These are phyloP conservation scores for Penicillium lagena DNA, from an alignment of 495 filamentous ascomycete species.

Conservation along the genomic window DNA sequence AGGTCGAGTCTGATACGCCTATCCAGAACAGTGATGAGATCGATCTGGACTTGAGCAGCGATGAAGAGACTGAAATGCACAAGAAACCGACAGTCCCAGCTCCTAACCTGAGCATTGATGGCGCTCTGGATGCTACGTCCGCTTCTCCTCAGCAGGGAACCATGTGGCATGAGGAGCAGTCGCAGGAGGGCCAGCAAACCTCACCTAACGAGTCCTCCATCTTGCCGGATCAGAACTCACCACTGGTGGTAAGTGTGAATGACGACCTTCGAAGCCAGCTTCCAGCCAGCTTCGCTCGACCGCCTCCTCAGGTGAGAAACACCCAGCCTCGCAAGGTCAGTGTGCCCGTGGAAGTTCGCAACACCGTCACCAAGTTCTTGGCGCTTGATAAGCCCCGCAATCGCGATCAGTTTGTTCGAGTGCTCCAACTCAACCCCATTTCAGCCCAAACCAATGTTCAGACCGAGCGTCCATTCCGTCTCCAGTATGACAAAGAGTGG, in stretches of 20 bases:
- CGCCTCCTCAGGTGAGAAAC: constrained; percentile 9
- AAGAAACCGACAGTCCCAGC: too few relatives aligned
- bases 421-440: constrained; percentile 53
- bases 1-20: constrained; percentile 5
- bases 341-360: constrained; percentile 4
- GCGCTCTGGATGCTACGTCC: neutral
- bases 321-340: too few relatives aligned
- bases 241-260: neutral
- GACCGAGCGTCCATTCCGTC: constrained; percentile 27
- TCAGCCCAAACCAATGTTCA: constrained; percentile 13
- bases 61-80: neutral
- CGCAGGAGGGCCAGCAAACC: too few relatives aligned
- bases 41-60: constrained; percentile 49
- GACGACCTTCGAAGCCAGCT: constrained; percentile 55
- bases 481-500: constrained; percentile 92
- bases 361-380: constrained; percentile 79
- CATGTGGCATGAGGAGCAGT: too few relatives aligned
- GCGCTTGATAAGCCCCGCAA: constrained; percentile 81
- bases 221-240: neutral
- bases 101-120: neutral
- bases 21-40: constrained; percentile 46
- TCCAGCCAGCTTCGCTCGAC: constrained; percentile 55
- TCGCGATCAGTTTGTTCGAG: constrained; percentile 68
- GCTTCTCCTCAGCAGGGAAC: neutral
- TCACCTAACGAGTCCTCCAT: too few relatives aligned